phyloP scores from a whole-genome alignment of 129 eudicot genomes.

The Pulicaria dysenterica region DNA sequence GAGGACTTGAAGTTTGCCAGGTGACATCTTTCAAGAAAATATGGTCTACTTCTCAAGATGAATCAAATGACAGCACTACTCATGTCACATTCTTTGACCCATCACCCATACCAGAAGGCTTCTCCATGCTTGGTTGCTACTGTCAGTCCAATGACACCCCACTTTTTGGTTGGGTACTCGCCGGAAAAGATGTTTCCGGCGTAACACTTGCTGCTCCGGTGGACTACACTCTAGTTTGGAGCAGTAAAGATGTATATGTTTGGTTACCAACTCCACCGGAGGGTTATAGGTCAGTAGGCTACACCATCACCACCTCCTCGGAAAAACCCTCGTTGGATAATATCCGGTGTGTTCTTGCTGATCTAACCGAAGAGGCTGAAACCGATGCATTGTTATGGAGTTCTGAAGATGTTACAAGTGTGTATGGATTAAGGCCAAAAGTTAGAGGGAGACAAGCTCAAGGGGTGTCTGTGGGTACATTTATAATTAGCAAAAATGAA shows the following conservation, averaged over 20 bases:
- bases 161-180: slow-evolving; percentile 58
- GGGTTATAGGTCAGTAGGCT: slow-evolving; percentile 53
- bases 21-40: slow-evolving; percentile 44
- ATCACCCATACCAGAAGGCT: slow-evolving; percentile 51
- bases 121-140: slow-evolving; percentile 46
- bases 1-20: slow-evolving; percentile 53
- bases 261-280: slow-evolving; percentile 65
- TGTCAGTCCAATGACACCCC: slow-evolving; percentile 44
- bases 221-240: slow-evolving; percentile 65
- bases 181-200: slow-evolving; percentile 48
- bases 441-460: slow-evolving; percentile 41
- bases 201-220: slow-evolving; percentile 42
- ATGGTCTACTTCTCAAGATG: slow-evolving; percentile 46
- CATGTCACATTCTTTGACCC: slow-evolving; percentile 51
- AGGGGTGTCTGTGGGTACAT: slow-evolving; percentile 46
- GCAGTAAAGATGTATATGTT: slow-evolving; percentile 34
- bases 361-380: slow-evolving; percentile 48
- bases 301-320: slow-evolving; percentile 44
- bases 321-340: slow-evolving; percentile 48
- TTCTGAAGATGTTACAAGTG: slow-evolving; percentile 19
- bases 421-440: slow-evolving; percentile 46
- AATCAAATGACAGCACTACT: slow-evolving; percentile 19
- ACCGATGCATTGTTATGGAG: slow-evolving; percentile 42
- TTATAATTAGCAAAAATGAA: slow-evolving; percentile 24
- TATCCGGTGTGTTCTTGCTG: slow-evolving; percentile 52